Evolutionary conservation across 768 basidiomycete species (phyloP), one percentile per base, ranked within the genome.

Genomic region (Termitomyces sp.): DNA sequence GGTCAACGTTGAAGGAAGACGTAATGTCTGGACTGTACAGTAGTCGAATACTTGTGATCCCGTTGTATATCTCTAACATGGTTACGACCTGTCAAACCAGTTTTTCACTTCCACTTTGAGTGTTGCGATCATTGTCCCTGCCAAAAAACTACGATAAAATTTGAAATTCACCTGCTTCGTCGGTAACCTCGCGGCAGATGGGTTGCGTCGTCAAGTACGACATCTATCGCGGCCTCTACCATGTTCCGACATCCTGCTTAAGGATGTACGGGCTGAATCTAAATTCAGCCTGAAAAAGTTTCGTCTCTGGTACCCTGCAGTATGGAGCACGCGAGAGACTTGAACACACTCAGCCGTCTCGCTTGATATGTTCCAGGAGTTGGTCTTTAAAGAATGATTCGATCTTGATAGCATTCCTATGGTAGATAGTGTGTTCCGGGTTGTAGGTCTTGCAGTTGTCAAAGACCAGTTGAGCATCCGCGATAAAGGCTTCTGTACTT

Each of bases 391-490:
- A 73, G 59, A 82, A 85, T 66, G 83, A 88, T 64, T 95, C 93
- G 70, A 98, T 68, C 70, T 84, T 88, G 60, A 80, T 86, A 7
- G 94, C 95, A 60, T 91, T 89, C 72, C 86, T 90, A 51, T 85
- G 82, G 67, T 94, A 97, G 48, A 88, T 79, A 3, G 85, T 82
- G 22, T 75, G 76, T 61, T 93, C 89, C 2, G 85, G 85, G 66
- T 99, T 99, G 72, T 96, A 98, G 49, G 76, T 68, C 53, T 85
- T 77, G 71, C 95, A 97, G 65, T 99, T 99, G 60, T 91, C 83
- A 64, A 92, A 91, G 50, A 98, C 82, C 52, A 97, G 76, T 58
- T 85, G 82, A 15, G 88, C 88, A 66, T 98, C 97, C 40, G 79
- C 81, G 18, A 85, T 68, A 64, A 98, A 96, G 31, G 76, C 73